Conservation (phyloP, 768 basidiomycete genomes). For the Suillus americanus region DNA sequence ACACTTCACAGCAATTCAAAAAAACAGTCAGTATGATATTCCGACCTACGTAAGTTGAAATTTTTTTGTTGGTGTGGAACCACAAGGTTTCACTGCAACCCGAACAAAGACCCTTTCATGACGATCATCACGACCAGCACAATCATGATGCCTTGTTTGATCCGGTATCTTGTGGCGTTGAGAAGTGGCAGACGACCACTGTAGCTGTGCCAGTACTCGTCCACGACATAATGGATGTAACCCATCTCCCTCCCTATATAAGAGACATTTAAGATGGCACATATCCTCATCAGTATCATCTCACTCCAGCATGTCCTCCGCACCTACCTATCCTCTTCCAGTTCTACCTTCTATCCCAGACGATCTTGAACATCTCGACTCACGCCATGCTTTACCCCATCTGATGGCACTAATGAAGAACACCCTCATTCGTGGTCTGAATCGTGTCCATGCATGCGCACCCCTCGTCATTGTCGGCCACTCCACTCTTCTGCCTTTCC, state of each 20-base stretch:
- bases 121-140: background rate
- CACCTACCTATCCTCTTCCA: conserved; percentile 6
- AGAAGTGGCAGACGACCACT: background rate
- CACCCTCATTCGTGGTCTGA: conserved; percentile 10
- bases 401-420: conserved; percentile 13
- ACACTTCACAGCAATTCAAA: background rate
- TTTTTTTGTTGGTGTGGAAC: background rate
- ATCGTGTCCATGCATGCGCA: conserved; percentile 5
- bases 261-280: background rate
- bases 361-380: conserved; percentile 5
- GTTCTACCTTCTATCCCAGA: conserved; percentile 8
- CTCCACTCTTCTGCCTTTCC: conserved; percentile 1
- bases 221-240: background rate
- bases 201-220: background rate
- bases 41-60: background rate
- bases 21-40: background rate
- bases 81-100: background rate
- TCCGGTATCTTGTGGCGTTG: background rate
- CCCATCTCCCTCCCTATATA: conserved; percentile 1
- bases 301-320: background rate
- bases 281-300: background rate
- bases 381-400: conserved; percentile 5
- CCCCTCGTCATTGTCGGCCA: background rate
- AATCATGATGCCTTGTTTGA: background rate
- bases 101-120: background rate